Evolutionary conservation across 257 asterid genomes (phyloP), one percentile per base, ranked within the genome.

Genomic region (Fraxinus anomala): DNA sequence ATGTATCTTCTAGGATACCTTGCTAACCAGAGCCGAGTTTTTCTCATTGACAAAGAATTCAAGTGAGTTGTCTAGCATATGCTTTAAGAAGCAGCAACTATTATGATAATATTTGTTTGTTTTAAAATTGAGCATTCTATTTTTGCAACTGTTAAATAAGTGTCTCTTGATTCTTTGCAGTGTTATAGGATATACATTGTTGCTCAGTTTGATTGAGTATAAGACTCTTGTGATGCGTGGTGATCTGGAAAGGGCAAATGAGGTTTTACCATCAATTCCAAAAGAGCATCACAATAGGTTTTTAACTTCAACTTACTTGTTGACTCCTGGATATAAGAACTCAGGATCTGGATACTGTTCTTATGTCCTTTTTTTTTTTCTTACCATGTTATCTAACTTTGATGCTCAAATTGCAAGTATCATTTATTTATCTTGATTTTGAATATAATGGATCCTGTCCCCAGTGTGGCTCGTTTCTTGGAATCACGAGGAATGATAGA

Each of bases 1-100:
- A 94, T 94, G 99, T 94, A 94, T 87, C 91, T 94, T 79, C 97
- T 94, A 78, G 99, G 99, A 70, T 94, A 92, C 87, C 96, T 94
- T 56, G 97, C 99, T 72, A 90, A 91, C 79, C 99, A 92, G 83
- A 94, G 97, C 77, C 92, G 95, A 76, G 96, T 94, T 72, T 94
- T 77, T 87, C 94, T 94, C 80, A 83, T 94, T 28, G 99, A 94
- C 87, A 92, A 92, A 90, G 99, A 94, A 84, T 94, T 94, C 84
- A 94, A 94, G 99, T 94, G 90, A 90, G 98, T 83, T 36, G 31
- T n/a, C 81, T 82, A 30, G 12, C 17, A 42, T 68, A 28, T 36
- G 80, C 69, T 59, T 79, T 24, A 81, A 5, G 63, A 73, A 70
- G 56, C 72, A 80, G 72, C 47, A 10, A 33, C 69, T 37, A 31